Evolutionary conservation across 2,329 filamentous ascomycete genomes (phyloP), one percentile per base, ranked within the genome.

Genomic region (Colletotrichum sp.): DNA sequence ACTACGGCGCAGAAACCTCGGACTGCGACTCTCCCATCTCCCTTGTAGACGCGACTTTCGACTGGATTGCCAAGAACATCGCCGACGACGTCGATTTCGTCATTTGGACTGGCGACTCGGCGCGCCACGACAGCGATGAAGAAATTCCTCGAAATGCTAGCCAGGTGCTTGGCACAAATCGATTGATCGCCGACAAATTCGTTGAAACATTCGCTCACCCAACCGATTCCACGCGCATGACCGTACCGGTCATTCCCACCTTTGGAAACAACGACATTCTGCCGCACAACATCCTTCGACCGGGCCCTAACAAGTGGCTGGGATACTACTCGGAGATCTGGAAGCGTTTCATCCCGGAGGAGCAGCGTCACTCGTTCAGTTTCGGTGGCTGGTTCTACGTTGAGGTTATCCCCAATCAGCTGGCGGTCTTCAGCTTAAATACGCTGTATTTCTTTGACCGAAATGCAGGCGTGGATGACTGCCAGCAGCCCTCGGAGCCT

Each of bases 221-320:
- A 72, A 82, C 87, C 67, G 80, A 85, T 75, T 87, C 87, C n/a
- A 86, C 90, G 68, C 90, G 91, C 71, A 89, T 95, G 72, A 83
- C 88, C 15, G 89, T 98, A 6, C 96, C 97, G 6, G 91, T 98
- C 34, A 88, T 99, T 24, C 96, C 97, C 1, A 98, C 93, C 0
- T 93, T 98, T 78, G 97, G 97, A 74, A 99, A 99, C 86, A 99
- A 99, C 83, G 97, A 99, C 80, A 96, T 99, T 72, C 91, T 98
- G 74, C 97, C 97, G 2, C 97, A 99, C 85, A 99, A 99, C 80
- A 97, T 98, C 80, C 92, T 99, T 82, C 87, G 91, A 55, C 88
- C 91, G 1, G 97, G 96, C 0, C 97, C 97, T 18, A 98, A 98
- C 79, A 90, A 90, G 76, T 98, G 96, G 93, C 94, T 98, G 1